A percentile compares a stretch with the other conserved stretches of the same genome.
These are phyloP conservation scores for Phytopythium helicoides DNA, from an alignment of 352 stramenopile species.

Conservation along the genomic window DNA sequence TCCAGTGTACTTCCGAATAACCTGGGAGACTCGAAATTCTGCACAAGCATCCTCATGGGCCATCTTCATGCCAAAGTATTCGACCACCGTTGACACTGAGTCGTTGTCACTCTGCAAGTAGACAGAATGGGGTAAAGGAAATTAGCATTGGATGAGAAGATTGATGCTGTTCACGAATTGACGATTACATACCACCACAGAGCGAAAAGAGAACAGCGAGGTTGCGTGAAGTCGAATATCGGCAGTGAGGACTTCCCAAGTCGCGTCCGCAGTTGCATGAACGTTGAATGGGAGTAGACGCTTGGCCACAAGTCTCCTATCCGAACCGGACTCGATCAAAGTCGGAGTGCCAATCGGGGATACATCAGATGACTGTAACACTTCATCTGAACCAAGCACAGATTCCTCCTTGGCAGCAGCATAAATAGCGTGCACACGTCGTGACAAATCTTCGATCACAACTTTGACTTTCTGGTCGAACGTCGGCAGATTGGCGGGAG, in stretches of 20 bases:
- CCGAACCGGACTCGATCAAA: not conserved
- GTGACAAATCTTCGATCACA: too few species aligned
- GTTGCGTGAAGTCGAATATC: not conserved
- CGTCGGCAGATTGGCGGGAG: too few species aligned
- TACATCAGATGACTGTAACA: not conserved
- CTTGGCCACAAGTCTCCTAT: not conserved
- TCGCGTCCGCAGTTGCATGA: not conserved
- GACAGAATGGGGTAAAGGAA: too few species aligned
- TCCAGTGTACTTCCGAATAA: not conserved
- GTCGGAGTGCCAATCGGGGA: not conserved
- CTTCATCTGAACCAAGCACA: not conserved
- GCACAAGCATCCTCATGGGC: not conserved
- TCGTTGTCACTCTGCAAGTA: too few species aligned
- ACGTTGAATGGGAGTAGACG: not conserved
- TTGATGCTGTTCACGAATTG: too few species aligned
- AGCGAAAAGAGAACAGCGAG: constrained; percentile 3
- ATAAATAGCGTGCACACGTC: too few species aligned
- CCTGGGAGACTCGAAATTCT: constrained; percentile 6
- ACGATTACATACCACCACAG: too few species aligned
- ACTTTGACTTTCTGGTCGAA: too few species aligned
- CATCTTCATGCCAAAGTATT: constrained; percentile 12
- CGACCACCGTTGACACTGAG: not conserved
- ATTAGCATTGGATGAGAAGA: too few species aligned
- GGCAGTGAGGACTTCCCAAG: not conserved
- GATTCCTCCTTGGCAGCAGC: too few species aligned